phyloP scores from a whole-genome alignment of 495 filamentous ascomycete species.

The Parathielavia hyrcaniae region DNA sequence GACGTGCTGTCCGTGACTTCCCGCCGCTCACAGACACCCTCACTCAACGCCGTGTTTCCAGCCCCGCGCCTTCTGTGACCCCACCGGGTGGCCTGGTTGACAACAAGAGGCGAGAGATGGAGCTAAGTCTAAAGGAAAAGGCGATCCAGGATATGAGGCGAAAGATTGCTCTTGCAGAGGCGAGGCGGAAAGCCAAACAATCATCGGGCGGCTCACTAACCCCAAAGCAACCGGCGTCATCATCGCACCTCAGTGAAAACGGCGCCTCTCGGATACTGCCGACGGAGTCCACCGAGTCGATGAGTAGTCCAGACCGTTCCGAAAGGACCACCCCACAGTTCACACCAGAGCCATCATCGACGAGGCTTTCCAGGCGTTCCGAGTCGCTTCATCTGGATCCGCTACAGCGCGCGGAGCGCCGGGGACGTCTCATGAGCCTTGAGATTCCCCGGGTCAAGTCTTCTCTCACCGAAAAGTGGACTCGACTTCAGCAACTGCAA shows the following conservation, averaged over 20 bases:
- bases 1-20: conserved; percentile 38
- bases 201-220: conserved; percentile 23
- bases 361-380: conserved; percentile 21
- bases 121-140: conserved; percentile 58
- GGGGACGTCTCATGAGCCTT: conserved; percentile 49
- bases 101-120: conserved; percentile 36
- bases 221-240: conserved; percentile 27
- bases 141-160: conserved; percentile 69
- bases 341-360: conserved; percentile 20
- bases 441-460: conserved; percentile 54
- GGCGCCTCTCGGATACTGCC: conserved; percentile 12
- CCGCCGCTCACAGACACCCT: conserved; percentile 41
- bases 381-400: conserved; percentile 14
- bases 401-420: conserved; percentile 37
- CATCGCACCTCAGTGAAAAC: conserved; percentile 33
- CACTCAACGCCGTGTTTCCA: conserved; percentile 35
- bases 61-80: conserved; percentile 36
- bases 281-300: not conserved
- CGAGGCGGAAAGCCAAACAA: conserved; percentile 47
- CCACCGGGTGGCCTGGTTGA: conserved; percentile 28
- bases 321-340: conserved; percentile 21
- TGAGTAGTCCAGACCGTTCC: conserved; percentile 13
- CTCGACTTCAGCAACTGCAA: conserved; percentile 48
- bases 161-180: conserved; percentile 71
- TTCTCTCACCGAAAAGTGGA: conserved; percentile 45